phyloP scores from a whole-genome alignment of 371 early-diverging fungal species.

The Haplosporangium sp. region DNA sequence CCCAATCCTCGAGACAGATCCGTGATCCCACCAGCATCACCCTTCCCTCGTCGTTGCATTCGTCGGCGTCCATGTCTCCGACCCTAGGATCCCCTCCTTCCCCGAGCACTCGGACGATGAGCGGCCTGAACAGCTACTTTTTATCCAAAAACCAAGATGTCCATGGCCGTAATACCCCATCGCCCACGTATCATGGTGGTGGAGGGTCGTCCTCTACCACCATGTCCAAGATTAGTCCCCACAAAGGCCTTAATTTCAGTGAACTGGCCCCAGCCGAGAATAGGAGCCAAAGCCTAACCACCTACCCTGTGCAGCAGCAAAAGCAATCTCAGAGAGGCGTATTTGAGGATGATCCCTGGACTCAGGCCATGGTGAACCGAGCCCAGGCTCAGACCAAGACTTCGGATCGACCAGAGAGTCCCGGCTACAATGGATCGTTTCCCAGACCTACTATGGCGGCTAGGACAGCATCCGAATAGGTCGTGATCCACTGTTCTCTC shows the following conservation, averaged over 20 bases:
- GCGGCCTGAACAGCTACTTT: neutral
- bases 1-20: neutral
- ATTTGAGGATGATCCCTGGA: slow-evolving; percentile 41
- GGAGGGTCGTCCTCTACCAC: slow-evolving; percentile 4
- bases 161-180: slow-evolving; percentile 5
- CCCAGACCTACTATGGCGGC: too few species aligned
- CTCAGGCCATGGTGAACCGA: slow-evolving; percentile 40
- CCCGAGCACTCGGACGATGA: neutral
- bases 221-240: neutral
- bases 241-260: neutral
- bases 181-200: slow-evolving; percentile 4
- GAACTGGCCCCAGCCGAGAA: neutral
- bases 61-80: slow-evolving; percentile 2
- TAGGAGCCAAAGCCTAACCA: slow-evolving; percentile 12
- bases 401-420: too few species aligned
- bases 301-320: neutral
- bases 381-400: slow-evolving; percentile 22
- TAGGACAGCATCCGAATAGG: too few species aligned
- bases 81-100: slow-evolving; percentile 15
- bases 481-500: too few species aligned
- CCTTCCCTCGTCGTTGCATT: slow-evolving; percentile 13
- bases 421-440: too few species aligned
- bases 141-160: neutral
- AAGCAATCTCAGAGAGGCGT: neutral
- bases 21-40: slow-evolving; percentile 6